Percentiles rank a stretch among this genome's conserved stretches.
phyloP scores from a whole-genome alignment of 2,329 filamentous ascomycete species.

The Chlorencoelia australis region DNA sequence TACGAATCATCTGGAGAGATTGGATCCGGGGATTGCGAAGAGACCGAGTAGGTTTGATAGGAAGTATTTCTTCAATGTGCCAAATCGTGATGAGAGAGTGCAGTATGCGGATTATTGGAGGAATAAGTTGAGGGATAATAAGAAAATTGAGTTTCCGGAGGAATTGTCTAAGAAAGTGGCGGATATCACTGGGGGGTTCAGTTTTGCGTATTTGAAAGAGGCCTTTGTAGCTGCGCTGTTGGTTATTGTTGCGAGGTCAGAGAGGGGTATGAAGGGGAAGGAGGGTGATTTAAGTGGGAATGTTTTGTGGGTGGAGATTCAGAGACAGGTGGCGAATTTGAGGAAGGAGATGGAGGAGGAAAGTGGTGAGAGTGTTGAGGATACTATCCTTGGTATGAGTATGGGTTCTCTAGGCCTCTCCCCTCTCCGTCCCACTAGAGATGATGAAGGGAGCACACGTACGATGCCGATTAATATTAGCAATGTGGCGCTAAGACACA shows the following conservation, averaged over 20 bases:
- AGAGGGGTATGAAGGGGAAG: slow-evolving; percentile 9
- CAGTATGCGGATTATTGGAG: slow-evolving; percentile 57
- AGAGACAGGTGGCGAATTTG: slow-evolving; percentile 51
- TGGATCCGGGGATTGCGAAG: slow-evolving; percentile 59
- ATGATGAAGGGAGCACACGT: too few relatives aligned
- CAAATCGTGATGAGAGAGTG: slow-evolving; percentile 41
- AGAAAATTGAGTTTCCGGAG: slow-evolving; percentile 50
- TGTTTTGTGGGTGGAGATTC: slow-evolving; percentile 50
- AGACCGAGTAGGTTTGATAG: slow-evolving; percentile 56
- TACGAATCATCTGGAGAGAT: slow-evolving; percentile 54
- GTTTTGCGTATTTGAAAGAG: slow-evolving; percentile 62
- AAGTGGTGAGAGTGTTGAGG: slow-evolving; percentile 9
- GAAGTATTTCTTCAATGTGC: slow-evolving; percentile 55
- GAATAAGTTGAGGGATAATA: slow-evolving; percentile 42
- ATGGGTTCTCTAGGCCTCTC: background rate
- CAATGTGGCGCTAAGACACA: too few relatives aligned
- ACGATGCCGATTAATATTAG: too few relatives aligned
- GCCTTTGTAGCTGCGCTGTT: slow-evolving; percentile 55
- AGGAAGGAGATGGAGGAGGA: slow-evolving; percentile 46
- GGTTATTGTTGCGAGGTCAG: slow-evolving; percentile 38
- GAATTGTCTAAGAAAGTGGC: slow-evolving; percentile 48
- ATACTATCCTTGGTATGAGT: background rate
- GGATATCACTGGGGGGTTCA: slow-evolving; percentile 52
- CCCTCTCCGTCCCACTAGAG: background rate
- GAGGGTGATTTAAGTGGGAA: slow-evolving; percentile 39